These are phyloP conservation scores for Nemania bipapillata DNA, from an alignment of 2,329 filamentous ascomycete genomes.

Conservation along the genomic window DNA sequence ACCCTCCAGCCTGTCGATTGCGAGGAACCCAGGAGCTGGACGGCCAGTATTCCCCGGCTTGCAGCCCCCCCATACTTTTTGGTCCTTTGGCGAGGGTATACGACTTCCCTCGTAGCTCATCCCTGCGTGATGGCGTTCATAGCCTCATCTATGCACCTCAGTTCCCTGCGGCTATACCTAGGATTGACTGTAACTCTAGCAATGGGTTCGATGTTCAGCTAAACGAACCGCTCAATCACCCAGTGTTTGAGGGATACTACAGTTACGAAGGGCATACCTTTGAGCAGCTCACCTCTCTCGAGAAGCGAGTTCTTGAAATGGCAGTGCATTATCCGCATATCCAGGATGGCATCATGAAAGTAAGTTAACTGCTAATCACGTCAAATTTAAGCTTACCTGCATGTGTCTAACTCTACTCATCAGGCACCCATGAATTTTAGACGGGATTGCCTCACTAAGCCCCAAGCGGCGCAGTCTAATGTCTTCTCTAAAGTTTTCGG, in stretches of 20 bases:
- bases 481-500: slow-evolving; percentile 32
- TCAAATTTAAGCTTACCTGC: background rate
- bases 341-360: slow-evolving; percentile 21
- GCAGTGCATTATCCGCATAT: slow-evolving; percentile 34
- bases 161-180: background rate
- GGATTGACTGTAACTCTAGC: background rate
- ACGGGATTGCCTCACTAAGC: slow-evolving; percentile 11
- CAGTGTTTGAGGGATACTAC: slow-evolving; percentile 5
- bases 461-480: slow-evolving; percentile 27
- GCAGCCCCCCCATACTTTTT: slow-evolving; percentile 11
- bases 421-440: slow-evolving; percentile 31
- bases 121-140: background rate
- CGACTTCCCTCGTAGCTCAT: background rate
- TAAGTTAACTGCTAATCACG: background rate
- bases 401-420: background rate
- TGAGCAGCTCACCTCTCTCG: slow-evolving; percentile 2
- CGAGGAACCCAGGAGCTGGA: background rate
- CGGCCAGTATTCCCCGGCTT: background rate
- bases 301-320: slow-evolving; percentile 27
- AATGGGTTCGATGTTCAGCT: background rate
- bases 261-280: slow-evolving; percentile 25
- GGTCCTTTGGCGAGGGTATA: slow-evolving; percentile 3
- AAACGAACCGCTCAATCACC: slow-evolving; percentile 38
- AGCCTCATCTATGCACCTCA: slow-evolving; percentile 4
- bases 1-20: background rate